phyloP scores from a whole-genome alignment of 192 early-diverging fungal genomes.

The Dissophora ornata region DNA sequence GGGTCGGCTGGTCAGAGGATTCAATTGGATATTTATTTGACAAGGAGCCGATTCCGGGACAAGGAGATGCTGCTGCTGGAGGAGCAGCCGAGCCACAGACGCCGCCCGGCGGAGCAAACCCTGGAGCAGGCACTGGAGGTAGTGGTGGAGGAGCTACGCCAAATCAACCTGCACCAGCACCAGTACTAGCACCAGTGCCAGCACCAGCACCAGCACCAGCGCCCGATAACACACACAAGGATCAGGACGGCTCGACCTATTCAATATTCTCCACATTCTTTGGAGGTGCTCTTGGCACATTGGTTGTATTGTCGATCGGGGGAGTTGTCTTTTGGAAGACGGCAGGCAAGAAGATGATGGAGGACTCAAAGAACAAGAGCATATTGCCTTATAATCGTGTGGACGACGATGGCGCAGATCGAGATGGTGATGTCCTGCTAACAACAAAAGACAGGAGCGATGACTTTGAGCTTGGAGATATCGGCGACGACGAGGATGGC shows the following conservation, averaged over 20 bases:
- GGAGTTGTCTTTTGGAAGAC: constrained; percentile 37
- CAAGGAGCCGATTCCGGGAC: constrained; percentile 20
- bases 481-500: constrained; percentile 25
- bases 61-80: constrained; percentile 19
- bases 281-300: constrained; percentile 18
- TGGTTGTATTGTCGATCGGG: constrained; percentile 28
- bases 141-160: background rate
- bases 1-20: constrained; percentile 54
- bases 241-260: background rate
- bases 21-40: constrained; percentile 3
- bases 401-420: background rate
- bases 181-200: background rate
- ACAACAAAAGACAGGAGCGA: constrained; percentile 18
- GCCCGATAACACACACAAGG: background rate
- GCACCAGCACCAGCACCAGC: background rate
- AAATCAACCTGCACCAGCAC: background rate
- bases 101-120: constrained; percentile 5
- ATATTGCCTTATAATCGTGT: constrained; percentile 29
- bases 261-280: constrained; percentile 26
- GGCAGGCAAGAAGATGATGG: constrained; percentile 7
- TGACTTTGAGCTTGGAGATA: constrained; percentile 25
- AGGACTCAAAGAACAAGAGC: constrained; percentile 8
- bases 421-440: constrained; percentile 28
- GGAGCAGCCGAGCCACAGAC: background rate
- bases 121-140: background rate